Evolutionary conservation across 768 basidiomycete genomes (phyloP).

Genomic region (Podaxis pistillaris): DNA sequence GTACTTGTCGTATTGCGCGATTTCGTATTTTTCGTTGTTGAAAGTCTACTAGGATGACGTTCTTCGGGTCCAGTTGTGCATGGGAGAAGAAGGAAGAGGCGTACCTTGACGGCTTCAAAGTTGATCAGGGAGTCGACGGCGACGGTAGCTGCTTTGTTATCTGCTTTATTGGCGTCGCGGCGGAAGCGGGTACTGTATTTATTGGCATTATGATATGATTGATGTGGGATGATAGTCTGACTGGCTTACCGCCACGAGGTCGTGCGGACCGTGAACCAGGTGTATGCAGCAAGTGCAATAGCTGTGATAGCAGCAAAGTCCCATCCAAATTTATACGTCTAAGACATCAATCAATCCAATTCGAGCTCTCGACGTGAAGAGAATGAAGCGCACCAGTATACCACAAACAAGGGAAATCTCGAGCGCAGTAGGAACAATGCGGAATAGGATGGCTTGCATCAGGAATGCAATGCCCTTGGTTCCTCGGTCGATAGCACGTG

Average conservation of each 20-base stretch:
- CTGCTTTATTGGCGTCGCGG: constrained; percentile 91
- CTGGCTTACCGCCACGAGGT: constrained; percentile 85
- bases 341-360: not conserved
- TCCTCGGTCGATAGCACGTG: constrained; percentile 94
- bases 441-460: constrained; percentile 88
- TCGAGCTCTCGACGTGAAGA: not conserved
- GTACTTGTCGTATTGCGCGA: constrained; percentile 89
- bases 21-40: constrained; percentile 94
- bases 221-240: not conserved
- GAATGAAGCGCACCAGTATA: constrained; percentile 68
- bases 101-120: constrained; percentile 96
- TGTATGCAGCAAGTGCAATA: constrained; percentile 83
- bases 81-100: constrained; percentile 7
- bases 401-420: constrained; percentile 98
- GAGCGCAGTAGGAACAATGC: constrained; percentile 92
- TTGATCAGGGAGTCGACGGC: constrained; percentile 97
- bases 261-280: constrained; percentile 96
- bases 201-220: constrained; percentile 4
- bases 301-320: constrained; percentile 93
- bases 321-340: constrained; percentile 98
- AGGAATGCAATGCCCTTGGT: constrained; percentile 99
- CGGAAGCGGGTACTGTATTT: constrained; percentile 81
- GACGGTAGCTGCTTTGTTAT: constrained; percentile 92
- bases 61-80: not conserved
- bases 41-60: constrained; percentile 63